A percentile compares a stretch with the other conserved stretches of the same genome.
Evolutionary conservation across 2,329 filamentous ascomycete species (phyloP).

Genomic region (Cercospora nicotianae): DNA sequence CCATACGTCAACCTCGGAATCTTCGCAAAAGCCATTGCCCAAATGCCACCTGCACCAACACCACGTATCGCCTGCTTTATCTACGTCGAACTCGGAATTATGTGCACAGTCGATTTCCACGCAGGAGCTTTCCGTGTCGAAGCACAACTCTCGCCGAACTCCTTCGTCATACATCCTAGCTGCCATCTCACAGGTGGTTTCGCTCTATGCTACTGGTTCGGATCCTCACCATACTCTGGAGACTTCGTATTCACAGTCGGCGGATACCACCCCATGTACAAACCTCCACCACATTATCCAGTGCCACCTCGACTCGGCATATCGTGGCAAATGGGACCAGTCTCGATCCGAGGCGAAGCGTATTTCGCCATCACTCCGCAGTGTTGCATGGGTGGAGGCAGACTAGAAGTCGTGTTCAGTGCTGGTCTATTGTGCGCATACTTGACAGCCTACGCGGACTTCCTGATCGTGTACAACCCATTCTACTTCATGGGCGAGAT

Average conservation of each 20-base stretch:
- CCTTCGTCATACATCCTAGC: slow-evolving; percentile 11
- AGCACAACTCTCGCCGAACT: slow-evolving; percentile 13
- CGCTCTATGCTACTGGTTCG: neutral
- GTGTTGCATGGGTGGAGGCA: slow-evolving; percentile 13
- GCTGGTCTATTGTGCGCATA: slow-evolving; percentile 7
- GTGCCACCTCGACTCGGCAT: neutral
- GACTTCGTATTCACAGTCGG: neutral
- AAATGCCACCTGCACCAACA: slow-evolving; percentile 9
- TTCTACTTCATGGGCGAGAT: slow-evolving; percentile 16
- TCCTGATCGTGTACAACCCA: slow-evolving; percentile 17
- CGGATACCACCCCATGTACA: neutral
- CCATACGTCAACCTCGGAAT: slow-evolving; percentile 14
- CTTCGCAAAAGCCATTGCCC: slow-evolving; percentile 14
- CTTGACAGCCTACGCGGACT: slow-evolving; percentile 12
- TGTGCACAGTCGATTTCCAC: slow-evolving; percentile 7
- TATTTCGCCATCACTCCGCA: slow-evolving; percentile 21
- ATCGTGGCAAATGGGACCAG: neutral
- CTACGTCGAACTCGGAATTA: slow-evolving; percentile 9
- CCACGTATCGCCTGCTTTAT: slow-evolving; percentile 1
- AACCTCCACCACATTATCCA: neutral
- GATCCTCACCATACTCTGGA: neutral
- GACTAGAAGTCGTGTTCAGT: slow-evolving; percentile 8
- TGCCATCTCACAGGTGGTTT: neutral
- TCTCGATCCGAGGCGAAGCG: slow-evolving; percentile 14
- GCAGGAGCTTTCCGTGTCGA: slow-evolving; percentile 2